Evolutionary conservation across 495 filamentous ascomycete species (phyloP).

Genomic region (Aspergillus haitiensis): DNA sequence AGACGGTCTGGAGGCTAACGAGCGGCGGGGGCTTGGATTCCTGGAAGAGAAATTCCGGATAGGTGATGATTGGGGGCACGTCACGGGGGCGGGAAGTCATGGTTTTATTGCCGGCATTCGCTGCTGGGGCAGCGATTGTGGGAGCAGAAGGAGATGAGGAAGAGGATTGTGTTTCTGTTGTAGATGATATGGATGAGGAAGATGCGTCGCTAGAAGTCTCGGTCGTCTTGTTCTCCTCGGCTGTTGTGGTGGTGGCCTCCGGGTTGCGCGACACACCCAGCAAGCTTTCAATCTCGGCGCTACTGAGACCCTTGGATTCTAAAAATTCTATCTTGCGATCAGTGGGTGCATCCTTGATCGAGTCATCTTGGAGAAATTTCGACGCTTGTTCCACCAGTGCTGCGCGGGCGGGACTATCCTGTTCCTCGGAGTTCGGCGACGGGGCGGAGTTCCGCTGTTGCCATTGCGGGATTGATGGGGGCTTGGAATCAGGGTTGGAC

Average conservation of each 20-base stretch:
- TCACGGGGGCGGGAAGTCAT: slow-evolving; percentile 37
- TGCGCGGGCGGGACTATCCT: slow-evolving; percentile 30
- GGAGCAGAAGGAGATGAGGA: slow-evolving; percentile 21
- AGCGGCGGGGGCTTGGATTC: slow-evolving; percentile 70
- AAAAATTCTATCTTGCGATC: slow-evolving; percentile 79
- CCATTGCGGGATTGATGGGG: slow-evolving; percentile 50
- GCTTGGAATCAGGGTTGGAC: slow-evolving; percentile 38
- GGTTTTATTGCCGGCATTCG: slow-evolving; percentile 16
- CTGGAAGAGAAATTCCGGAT: slow-evolving; percentile 84
- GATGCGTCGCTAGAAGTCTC: slow-evolving; percentile 4
- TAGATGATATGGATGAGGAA: slow-evolving; percentile 21
- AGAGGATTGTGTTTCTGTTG: slow-evolving; percentile 13
- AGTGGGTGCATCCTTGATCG: slow-evolving; percentile 65
- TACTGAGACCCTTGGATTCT: slow-evolving; percentile 71
- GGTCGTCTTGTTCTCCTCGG: slow-evolving; percentile 22
- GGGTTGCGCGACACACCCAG: slow-evolving; percentile 51
- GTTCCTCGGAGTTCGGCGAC: slow-evolving; percentile 37
- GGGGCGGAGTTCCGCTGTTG: slow-evolving; percentile 37
- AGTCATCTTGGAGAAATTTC: slow-evolving; percentile 77
- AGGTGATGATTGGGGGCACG: slow-evolving; percentile 89
- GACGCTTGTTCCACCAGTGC: slow-evolving; percentile 67
- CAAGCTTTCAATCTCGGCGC: slow-evolving; percentile 66
- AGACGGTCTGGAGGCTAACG: slow-evolving; percentile 69
- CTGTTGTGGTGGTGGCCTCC: slow-evolving; percentile 31
- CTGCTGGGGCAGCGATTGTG: slow-evolving; percentile 16